Percentiles rank a stretch among this genome's conserved stretches.
These are phyloP conservation scores for Phialemoniopsis sp. DNA, from an alignment of 2,329 filamentous ascomycete genomes.

Conservation along the genomic window DNA sequence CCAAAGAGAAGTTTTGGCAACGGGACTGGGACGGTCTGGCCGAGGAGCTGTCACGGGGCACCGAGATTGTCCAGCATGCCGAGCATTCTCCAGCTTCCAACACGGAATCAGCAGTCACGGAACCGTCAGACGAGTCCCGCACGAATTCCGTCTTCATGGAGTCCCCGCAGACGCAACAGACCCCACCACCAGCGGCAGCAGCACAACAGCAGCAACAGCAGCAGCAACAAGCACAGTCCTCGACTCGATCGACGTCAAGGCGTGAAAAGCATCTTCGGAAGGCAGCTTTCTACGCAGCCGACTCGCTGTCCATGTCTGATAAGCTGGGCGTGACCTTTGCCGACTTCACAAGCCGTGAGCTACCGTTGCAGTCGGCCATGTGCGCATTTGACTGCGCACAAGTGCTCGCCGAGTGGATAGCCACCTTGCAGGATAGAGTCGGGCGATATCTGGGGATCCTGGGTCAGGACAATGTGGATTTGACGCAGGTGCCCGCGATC, in stretches of 20 bases:
- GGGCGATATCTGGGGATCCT: conserved; percentile 84
- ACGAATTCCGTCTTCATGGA: conserved; percentile 43
- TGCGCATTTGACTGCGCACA: conserved; percentile 93
- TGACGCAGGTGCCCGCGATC: conserved; percentile 75
- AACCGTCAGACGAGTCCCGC: conserved; percentile 42
- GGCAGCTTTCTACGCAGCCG: conserved; percentile 92
- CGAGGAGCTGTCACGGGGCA: conserved; percentile 75
- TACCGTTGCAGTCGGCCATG: conserved; percentile 86
- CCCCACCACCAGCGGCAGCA: conserved; percentile 29
- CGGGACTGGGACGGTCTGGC: conserved; percentile 90
- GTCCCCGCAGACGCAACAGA: conserved; percentile 46
- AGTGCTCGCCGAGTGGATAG: conserved; percentile 90
- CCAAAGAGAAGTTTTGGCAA: conserved; percentile 92
- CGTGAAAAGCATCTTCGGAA: conserved; percentile 86
- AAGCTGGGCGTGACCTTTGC: conserved; percentile 82
- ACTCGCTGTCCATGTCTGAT: conserved; percentile 85
- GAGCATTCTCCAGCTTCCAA: conserved; percentile 56
- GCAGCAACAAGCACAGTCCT: conserved; percentile 18
- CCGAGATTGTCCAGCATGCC: conserved; percentile 70
- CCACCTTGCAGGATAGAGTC: conserved; percentile 90
- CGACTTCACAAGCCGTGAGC: conserved; percentile 76
- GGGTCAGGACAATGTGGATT: conserved; percentile 76
- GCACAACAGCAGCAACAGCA: conserved; percentile 14
- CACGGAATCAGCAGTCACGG: conserved; percentile 34
- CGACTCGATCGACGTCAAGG: conserved; percentile 52